Percentiles rank a stretch among this genome's conserved stretches.
Evolutionary conservation across 2,329 filamentous ascomycete species (phyloP).

Genomic region (Trichoderma arundinaceum): DNA sequence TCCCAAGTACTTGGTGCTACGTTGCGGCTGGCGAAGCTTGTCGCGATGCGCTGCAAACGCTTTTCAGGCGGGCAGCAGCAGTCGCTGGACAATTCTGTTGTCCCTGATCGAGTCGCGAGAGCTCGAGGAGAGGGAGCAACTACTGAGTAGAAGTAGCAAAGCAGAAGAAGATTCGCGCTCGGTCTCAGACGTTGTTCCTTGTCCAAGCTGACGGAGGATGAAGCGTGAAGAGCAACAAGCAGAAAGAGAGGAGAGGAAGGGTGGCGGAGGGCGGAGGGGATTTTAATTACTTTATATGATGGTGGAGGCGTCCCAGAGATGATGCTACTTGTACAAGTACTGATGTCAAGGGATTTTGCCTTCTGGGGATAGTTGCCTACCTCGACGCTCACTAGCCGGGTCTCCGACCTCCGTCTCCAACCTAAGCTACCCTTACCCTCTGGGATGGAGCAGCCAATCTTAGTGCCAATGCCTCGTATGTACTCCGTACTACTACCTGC

Average conservation of each 20-base stretch:
- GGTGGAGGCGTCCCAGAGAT: slow-evolving; percentile 30
- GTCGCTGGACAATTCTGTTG: neutral
- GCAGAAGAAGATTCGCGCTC: neutral
- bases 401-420: neutral
- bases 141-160: neutral
- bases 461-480: too few species aligned
- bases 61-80: neutral
- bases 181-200: neutral
- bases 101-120: slow-evolving; percentile 16
- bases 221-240: neutral
- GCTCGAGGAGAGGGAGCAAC: slow-evolving; percentile 1
- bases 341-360: neutral
- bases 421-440: neutral
- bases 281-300: slow-evolving; percentile 31
- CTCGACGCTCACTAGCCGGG: neutral
- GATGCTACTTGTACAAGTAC: too few species aligned
- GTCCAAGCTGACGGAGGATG: neutral
- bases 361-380: slow-evolving; percentile 22
- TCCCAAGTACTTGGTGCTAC: slow-evolving; percentile 21
- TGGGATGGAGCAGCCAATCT: slow-evolving; percentile 17
- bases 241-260: slow-evolving; percentile 4
- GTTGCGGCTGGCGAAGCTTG: slow-evolving; percentile 12
- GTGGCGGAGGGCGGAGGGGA: slow-evolving; percentile 23
- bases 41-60: neutral
- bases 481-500: too few species aligned